Conservation (phyloP, 164 flowering plant species). For the Tinospora cordifolia region DNA sequence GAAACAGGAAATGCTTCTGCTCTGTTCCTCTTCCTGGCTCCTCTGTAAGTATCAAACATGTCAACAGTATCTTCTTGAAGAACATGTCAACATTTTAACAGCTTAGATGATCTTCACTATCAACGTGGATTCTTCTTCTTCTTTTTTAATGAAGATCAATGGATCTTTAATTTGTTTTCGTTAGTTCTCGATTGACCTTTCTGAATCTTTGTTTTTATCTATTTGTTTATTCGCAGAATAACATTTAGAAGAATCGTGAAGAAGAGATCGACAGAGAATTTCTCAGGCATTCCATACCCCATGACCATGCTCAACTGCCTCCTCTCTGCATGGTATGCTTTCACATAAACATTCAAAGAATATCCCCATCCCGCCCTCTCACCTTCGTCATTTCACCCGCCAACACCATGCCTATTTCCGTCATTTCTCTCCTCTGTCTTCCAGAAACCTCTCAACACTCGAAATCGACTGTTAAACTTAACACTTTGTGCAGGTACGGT, state of each 20-base stretch:
- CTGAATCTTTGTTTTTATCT: background rate
- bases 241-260: constrained; percentile 68
- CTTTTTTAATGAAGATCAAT: background rate
- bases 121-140: background rate
- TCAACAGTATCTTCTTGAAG: background rate
- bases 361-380: too few relatives aligned
- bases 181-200: background rate
- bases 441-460: background rate
- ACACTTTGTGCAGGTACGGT: constrained; percentile 52
- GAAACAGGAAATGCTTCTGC: constrained; percentile 31
- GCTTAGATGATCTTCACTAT: background rate
- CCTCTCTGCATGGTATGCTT: constrained; percentile 63
- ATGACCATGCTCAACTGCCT: constrained; percentile 85
- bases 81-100: background rate
- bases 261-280: constrained; percentile 71
- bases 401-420: background rate
- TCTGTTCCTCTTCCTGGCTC: constrained; percentile 31
- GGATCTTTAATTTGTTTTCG: background rate
- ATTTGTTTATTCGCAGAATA: constrained; percentile 33
- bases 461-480: constrained; percentile 1
- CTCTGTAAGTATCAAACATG: constrained; percentile 16
- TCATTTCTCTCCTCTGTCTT: background rate
- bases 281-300: constrained; percentile 85
- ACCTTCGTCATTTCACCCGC: too few relatives aligned
- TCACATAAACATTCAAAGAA: too few relatives aligned